These are phyloP conservation scores for Acacia crassicarpa DNA, from an alignment of 306 rosid genomes.

Conservation along the genomic window DNA sequence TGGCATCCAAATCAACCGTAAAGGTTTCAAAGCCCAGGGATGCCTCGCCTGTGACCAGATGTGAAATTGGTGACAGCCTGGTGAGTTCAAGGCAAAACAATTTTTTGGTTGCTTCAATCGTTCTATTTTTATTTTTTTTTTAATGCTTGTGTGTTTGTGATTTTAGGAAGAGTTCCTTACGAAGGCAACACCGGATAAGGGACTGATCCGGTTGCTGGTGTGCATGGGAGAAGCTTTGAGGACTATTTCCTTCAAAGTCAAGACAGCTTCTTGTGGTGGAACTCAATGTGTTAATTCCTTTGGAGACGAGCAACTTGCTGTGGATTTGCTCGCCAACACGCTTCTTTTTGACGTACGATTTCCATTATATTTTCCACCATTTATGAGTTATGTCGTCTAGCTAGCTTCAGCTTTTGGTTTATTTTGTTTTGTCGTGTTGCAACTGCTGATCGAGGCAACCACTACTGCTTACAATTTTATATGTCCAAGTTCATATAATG, in stretches of 20 bases:
- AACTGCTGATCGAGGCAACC: not conserved
- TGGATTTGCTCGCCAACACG: conserved; percentile 87
- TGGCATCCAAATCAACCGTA: conserved; percentile 59
- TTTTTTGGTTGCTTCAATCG: conserved; percentile 17
- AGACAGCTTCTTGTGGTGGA: conserved; percentile 98
- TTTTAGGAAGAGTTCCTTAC: conserved; percentile 85
- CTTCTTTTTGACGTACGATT: conserved; percentile 82
- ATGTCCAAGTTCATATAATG: too few relatives aligned
- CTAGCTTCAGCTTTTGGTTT: not conserved
- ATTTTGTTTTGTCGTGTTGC: conserved; percentile 2
- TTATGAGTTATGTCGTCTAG: not conserved
- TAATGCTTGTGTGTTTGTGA: not conserved
- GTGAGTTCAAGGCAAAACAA: conserved; percentile 45
- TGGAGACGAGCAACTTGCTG: conserved; percentile 99
- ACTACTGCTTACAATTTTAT: too few relatives aligned
- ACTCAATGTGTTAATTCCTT: conserved; percentile 96
- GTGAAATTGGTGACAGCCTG: conserved; percentile 90
- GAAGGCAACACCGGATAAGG: conserved; percentile 90
- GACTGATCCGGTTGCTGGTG: conserved; percentile 69
- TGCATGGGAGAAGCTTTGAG: conserved; percentile 97
- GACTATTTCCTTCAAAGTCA: conserved; percentile 93
- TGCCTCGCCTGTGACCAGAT: conserved; percentile 55
- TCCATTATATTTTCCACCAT: not conserved
- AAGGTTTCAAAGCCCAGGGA: conserved; percentile 58
- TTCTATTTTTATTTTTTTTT: not conserved